These are phyloP conservation scores for Pseudocercospora cruenta DNA, from an alignment of 2,329 filamentous ascomycete genomes.

Conservation along the genomic window DNA sequence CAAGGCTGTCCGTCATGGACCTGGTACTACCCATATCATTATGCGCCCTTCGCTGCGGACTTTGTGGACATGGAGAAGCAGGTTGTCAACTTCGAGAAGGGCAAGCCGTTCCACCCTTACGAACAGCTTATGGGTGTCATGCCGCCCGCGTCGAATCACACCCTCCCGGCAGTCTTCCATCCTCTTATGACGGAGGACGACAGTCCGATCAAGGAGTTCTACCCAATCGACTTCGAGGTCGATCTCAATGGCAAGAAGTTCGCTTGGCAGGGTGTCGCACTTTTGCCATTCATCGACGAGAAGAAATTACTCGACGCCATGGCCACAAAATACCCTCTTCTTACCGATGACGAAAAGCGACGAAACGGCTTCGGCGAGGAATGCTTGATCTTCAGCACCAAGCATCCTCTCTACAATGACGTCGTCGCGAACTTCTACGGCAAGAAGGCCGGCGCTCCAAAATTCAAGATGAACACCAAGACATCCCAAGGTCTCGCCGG, in stretches of 20 bases:
- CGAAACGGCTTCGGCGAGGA: conserved; percentile 83
- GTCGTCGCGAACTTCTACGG: conserved; percentile 86
- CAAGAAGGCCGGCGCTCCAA: conserved; percentile 72
- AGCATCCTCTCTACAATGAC: conserved; percentile 82
- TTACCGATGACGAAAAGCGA: conserved; percentile 74
- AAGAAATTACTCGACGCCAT: conserved; percentile 81
- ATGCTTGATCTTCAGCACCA: conserved; percentile 80
- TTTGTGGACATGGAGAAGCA: conserved; percentile 83
- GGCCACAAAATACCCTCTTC: conserved; percentile 75
- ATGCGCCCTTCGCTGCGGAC: conserved; percentile 94
- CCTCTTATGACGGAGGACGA: conserved; percentile 84
- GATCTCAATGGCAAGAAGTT: conserved; percentile 98
- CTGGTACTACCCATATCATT: conserved; percentile 99
- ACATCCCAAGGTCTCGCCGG: conserved; percentile 79
- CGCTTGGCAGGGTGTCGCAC: conserved; percentile 92
- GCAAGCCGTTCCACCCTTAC: conserved; percentile 84
- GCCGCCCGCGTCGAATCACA: conserved; percentile 88
- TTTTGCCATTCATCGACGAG: conserved; percentile 96
- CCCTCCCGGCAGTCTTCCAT: conserved; percentile 86
- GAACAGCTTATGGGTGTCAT: conserved; percentile 98
- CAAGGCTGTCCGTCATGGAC: conserved; percentile 98
- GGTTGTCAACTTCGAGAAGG: conserved; percentile 80
- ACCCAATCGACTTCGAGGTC: conserved; percentile 89
- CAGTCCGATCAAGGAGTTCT: conserved; percentile 95
- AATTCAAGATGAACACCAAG: conserved; percentile 73